phyloP scores from a whole-genome alignment of 805 yeast genomes.

The Candida pseudoglaebosa region DNA sequence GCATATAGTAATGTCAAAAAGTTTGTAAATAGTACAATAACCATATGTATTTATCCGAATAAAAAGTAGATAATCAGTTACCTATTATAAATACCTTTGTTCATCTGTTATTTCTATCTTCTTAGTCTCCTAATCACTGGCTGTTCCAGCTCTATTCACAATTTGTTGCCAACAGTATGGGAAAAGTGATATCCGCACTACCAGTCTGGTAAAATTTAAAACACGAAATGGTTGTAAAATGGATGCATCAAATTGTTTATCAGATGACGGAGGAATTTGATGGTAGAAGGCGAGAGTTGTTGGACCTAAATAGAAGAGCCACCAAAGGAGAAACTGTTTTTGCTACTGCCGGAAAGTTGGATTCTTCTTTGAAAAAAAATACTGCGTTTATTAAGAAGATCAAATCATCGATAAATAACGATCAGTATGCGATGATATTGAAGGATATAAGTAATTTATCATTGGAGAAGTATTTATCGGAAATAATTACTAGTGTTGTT shows the following conservation, averaged over 20 bases:
- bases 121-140: no score
- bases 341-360: conserved; percentile 38
- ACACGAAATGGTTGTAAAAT: no score
- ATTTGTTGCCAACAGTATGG: no score
- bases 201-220: no score
- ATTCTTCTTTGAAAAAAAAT: conserved; percentile 78
- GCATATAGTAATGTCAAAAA: not conserved
- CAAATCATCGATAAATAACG: conserved; percentile 52
- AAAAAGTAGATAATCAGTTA: no score
- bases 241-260: no score
- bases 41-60: not conserved
- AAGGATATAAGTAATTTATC: conserved; percentile 62
- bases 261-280: conserved; percentile 17
- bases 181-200: no score
- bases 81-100: no score
- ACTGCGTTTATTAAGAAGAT: conserved; percentile 74
- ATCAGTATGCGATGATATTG: conserved; percentile 42
- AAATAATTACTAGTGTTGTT: conserved; percentile 55
- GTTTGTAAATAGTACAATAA: conserved; percentile 3
- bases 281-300: conserved; percentile 12
- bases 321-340: conserved; percentile 46
- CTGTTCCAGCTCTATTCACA: no score
- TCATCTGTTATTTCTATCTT: no score
- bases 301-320: conserved; percentile 43
- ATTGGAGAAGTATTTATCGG: conserved; percentile 71